Percentiles rank a stretch among this genome's conserved stretches.
phyloP scores from a whole-genome alignment of 345 rosid species.

The Lepidium didymum region DNA sequence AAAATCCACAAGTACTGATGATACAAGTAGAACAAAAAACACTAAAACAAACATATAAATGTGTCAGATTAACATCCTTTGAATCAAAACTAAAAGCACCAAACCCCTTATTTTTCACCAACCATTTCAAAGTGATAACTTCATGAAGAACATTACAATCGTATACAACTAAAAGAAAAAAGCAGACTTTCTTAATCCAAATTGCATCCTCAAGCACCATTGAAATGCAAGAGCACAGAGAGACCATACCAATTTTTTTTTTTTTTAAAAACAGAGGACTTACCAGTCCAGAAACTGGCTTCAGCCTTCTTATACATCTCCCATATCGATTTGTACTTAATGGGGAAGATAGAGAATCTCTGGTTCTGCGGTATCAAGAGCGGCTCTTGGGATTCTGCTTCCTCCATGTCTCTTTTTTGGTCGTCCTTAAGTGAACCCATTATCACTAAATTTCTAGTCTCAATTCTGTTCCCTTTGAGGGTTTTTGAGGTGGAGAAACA shows the following conservation, averaged over 20 bases:
- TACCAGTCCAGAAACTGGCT: conserved; percentile 95
- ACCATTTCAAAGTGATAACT: not conserved
- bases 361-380: conserved; percentile 56
- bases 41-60: not conserved
- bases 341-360: conserved; percentile 93
- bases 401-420: conserved; percentile 7
- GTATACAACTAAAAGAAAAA: not conserved
- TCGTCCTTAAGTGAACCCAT: conserved; percentile 21
- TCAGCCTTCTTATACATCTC: conserved; percentile 97
- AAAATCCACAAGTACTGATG: not conserved
- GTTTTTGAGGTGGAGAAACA: conserved; percentile 17
- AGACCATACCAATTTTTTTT: not conserved
- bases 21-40: not conserved
- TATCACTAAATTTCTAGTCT: not conserved
- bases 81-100: not conserved
- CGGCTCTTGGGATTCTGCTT: conserved; percentile 41
- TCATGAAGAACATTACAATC: not conserved
- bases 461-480: not conserved
- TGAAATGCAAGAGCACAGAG: not conserved
- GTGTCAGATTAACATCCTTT: not conserved
- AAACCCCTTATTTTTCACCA: not conserved
- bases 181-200: not conserved
- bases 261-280: not conserved
- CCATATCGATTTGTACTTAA: conserved; percentile 63
- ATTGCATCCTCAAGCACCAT: not conserved